A percentile compares a stretch with the other conserved stretches of the same genome.
Evolutionary conservation across 2,329 filamentous ascomycete species (phyloP).

Genomic region (Nakataea oryzae): DNA sequence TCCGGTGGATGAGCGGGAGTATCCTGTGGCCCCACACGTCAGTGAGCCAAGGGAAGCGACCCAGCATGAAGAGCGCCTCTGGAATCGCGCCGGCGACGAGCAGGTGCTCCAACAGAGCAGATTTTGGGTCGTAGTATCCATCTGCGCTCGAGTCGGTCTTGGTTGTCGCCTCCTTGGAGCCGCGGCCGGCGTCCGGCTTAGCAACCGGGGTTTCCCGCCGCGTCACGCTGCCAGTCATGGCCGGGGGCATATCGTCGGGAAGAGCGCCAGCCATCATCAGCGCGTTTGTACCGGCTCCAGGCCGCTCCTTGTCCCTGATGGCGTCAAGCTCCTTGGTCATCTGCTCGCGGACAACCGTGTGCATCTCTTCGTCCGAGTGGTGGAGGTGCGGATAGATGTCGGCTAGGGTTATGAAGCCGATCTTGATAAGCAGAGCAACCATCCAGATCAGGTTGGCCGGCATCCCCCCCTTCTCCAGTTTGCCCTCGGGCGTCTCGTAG

Average conservation of each 20-base stretch:
- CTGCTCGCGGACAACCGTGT: conserved; percentile 35
- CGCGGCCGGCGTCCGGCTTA: conserved; percentile 31
- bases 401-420: conserved; percentile 86
- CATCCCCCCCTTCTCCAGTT: conserved; percentile 50
- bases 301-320: conserved; percentile 59
- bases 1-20: conserved; percentile 69
- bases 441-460: conserved; percentile 91
- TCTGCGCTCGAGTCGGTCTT: not conserved
- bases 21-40: conserved; percentile 70
- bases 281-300: conserved; percentile 69
- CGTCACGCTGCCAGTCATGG: conserved; percentile 23
- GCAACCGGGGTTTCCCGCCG: conserved; percentile 39
- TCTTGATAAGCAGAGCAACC: conserved; percentile 86
- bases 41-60: conserved; percentile 84
- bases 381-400: conserved; percentile 91
- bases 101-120: conserved; percentile 71
- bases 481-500: conserved; percentile 58
- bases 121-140: conserved; percentile 80
- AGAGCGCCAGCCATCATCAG: conserved; percentile 79
- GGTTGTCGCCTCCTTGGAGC: not conserved
- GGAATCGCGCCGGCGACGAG: conserved; percentile 87
- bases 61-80: conserved; percentile 79
- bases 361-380: conserved; percentile 74
- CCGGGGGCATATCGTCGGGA: conserved; percentile 63
- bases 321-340: conserved; percentile 69